Evolutionary conservation across 331 rosid genomes (phyloP).

Genomic region (Malus hybrid): DNA sequence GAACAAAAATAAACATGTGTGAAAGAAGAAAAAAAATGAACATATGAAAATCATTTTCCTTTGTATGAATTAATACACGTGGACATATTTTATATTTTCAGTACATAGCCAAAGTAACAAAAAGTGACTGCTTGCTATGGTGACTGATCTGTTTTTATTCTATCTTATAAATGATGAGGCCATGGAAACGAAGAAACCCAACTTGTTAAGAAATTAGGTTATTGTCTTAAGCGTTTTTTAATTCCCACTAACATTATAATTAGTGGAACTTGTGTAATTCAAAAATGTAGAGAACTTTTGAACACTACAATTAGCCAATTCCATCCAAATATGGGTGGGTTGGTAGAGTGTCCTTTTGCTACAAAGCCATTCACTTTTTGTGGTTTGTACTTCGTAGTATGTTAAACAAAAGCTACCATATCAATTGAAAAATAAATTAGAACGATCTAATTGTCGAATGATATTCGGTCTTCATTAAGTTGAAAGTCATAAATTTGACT

Average conservation of each 20-base stretch:
- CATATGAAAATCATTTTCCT: no score
- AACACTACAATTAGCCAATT: not conserved
- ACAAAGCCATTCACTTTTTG: not conserved
- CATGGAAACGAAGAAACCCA: not conserved
- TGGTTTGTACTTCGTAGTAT: not conserved
- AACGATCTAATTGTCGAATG: not conserved
- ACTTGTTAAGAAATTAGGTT: not conserved
- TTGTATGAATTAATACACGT: slow-evolving; percentile 16
- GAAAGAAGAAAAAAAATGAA: not conserved
- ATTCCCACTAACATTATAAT: not conserved
- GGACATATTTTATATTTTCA: not conserved
- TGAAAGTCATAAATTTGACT: not conserved
- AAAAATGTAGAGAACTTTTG: not conserved
- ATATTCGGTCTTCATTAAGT: no score
- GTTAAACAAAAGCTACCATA: not conserved
- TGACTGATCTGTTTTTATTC: not conserved
- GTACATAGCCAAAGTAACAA: not conserved
- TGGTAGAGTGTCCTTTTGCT: slow-evolving; percentile 1
- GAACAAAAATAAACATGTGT: not conserved
- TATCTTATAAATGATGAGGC: slow-evolving; percentile 1
- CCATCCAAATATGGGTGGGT: not conserved
- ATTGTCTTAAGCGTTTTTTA: not conserved
- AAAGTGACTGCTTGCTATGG: not conserved
- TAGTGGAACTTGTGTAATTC: not conserved
- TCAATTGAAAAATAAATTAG: not conserved